Evolutionary conservation across 2,329 filamentous ascomycete species (phyloP), one percentile per base, ranked within the genome.

Genomic region (Ramularia collo-cygni): DNA sequence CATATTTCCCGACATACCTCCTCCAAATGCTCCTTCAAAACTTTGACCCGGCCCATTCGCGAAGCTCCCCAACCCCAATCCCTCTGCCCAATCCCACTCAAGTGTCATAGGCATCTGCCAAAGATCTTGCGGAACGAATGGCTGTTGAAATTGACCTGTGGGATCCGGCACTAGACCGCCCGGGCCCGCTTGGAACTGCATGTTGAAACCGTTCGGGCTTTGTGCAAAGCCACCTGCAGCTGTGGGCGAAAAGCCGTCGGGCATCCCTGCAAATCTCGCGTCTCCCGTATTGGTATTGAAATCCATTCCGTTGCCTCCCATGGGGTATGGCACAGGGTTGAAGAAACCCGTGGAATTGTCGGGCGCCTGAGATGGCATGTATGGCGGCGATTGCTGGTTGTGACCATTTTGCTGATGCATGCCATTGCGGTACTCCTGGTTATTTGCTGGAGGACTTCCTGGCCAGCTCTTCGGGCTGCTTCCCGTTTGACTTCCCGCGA

Each of bases 51-150:
- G 47, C 8, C 55, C 56, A 4, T 54, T 53, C 7, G 57, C 55
- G 35, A 60, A 59, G 35, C 50, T 53, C 2, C 57, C 56, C 26
- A 57, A 36, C 4, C 57, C 56, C n/a, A 61, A 31, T 1, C 57
- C 58, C 33, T 73, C 70, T 2, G 68, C 76, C 81, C 80, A 85
- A 50, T 83, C 87, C 88, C 89, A 95, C 59, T 96, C 90, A 15
- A 96, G 74, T 2, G 86, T 93, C 81, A 95, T 94, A 1, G 90
- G 89, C 77, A 96, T 81, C 61, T 90, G 84, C 79, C 92, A 98
- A 17, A 96, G 65, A 64, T 96, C 92, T 54, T 90, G 87, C 4
- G 92, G 90, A 15, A 96, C 78, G 55, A 95, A 83, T 0, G 89
- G 89, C 51, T 93, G 85, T 55, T 89, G 83, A 57, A 89, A 88